Evolutionary conservation across 1,139 yeast species (phyloP), one percentile per base, ranked within the genome.

Genomic region (Suhomyces wounanorum): DNA sequence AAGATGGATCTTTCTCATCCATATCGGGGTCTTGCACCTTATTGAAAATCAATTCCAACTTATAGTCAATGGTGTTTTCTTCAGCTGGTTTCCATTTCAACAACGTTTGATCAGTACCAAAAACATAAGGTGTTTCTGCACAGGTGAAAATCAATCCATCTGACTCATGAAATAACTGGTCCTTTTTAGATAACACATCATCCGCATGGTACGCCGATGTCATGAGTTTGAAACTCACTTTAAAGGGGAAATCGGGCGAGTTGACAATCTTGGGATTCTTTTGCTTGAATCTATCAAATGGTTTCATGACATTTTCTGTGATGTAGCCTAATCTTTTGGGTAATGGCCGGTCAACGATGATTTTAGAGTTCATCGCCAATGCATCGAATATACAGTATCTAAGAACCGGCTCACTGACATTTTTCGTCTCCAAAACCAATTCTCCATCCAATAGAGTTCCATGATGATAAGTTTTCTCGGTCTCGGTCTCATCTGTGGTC

Each of bases 61-160:
- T 85, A 68, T 89, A 94, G 68, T 95, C 99, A 35, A 95, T 81
- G 0, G 97, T 86, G 62, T 95, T 95, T 67, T 94, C 99, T 54
- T 89, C 89, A 9, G 96, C 91, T 0, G 99, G 98, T 62, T 95
- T 95, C 99, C 99, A 95, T 68, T 95, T 95, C 50, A 95, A 71
- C 44, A 88, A 66, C 2, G 87, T 82, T 3, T 82, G 80, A 66
- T 94, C 98, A 0, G 98, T 92, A 11, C 98, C 98, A 57, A 85
- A 83, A 3, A 83, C 79, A 68, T 95, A 95, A 0, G 96, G 96
- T 0, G 95, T 82, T 53, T 84, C 90, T 35, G 95, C 89, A 59
- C 96, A 89, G 1, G 99, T 95, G 66, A 90, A 89, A 54, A 95
- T 90, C 38, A 95, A 78, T 1, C 99, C 99, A 70, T 95, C 99